phyloP scores from a whole-genome alignment of 257 asterid species.

The Plectranthus barbatus region DNA sequence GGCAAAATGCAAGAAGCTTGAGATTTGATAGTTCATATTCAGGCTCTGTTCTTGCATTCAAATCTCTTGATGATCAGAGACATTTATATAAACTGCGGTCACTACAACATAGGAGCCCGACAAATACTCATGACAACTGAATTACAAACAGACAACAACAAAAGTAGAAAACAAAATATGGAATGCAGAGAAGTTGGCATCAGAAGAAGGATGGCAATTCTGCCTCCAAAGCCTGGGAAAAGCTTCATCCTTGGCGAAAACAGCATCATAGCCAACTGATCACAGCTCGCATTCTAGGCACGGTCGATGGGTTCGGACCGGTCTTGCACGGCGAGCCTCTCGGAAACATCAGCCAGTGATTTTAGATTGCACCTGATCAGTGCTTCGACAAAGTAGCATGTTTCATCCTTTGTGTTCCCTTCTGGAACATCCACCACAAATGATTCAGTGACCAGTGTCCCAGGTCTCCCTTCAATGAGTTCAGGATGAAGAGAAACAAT shows the following conservation, averaged over 20 bases:
- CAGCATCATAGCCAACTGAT: constrained; percentile 11
- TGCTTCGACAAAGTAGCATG: constrained; percentile 51
- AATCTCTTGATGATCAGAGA: too few relatives aligned
- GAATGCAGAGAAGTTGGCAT: too few relatives aligned
- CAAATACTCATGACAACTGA: neutral
- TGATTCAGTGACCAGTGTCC: constrained; percentile 48
- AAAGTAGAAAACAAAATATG: too few relatives aligned
- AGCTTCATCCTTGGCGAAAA: constrained; percentile 48
- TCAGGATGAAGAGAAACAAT: constrained; percentile 46
- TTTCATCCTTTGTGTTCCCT: constrained; percentile 56
- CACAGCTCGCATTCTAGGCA: too few relatives aligned
- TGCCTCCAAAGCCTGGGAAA: constrained; percentile 31
- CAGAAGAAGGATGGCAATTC: too few relatives aligned
- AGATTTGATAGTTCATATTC: too few relatives aligned
- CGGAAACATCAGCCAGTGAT: constrained; percentile 50
- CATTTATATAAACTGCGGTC: constrained; percentile 10
- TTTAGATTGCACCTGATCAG: constrained; percentile 48
- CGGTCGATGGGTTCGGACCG: constrained; percentile 31
- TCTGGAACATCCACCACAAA: constrained; percentile 54
- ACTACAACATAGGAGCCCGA: neutral
- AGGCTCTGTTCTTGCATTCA: too few relatives aligned
- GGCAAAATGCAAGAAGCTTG: too few relatives aligned
- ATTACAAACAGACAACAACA: constrained; percentile 10
- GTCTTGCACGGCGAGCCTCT: constrained; percentile 48
- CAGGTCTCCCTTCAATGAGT: constrained; percentile 47